These are phyloP conservation scores for Ettlia oleoabundans DNA, from an alignment of 139 green algal species.

Conservation along the genomic window DNA sequence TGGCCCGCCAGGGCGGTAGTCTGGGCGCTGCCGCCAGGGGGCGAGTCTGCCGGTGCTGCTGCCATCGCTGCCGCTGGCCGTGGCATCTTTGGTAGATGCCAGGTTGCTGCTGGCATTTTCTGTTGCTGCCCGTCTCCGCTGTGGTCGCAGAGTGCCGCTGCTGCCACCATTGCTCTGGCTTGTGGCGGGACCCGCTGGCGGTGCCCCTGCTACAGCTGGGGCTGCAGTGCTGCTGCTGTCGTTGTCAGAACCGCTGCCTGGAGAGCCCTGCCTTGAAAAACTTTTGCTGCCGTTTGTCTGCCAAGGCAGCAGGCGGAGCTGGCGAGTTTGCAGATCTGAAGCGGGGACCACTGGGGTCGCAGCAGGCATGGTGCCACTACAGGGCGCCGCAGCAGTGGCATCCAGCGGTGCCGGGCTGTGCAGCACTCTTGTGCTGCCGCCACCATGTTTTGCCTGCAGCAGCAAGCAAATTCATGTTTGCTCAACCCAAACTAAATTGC, in stretches of 20 bases:
- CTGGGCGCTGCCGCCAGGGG: conserved; percentile 29
- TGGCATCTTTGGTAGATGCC: neutral
- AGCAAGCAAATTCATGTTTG: too few relatives aligned
- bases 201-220: neutral
- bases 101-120: neutral
- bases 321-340: conserved; percentile 17
- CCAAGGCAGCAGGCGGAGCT: conserved; percentile 25
- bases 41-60: neutral
- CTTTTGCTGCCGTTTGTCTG: conserved; percentile 8
- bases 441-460: too few relatives aligned
- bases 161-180: neutral
- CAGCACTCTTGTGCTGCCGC: too few relatives aligned
- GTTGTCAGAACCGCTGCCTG: too few relatives aligned
- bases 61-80: neutral
- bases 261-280: neutral
- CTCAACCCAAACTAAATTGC: too few relatives aligned
- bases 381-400: too few relatives aligned
- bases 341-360: neutral
- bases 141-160: neutral
- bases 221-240: neutral
- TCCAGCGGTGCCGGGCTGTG: too few relatives aligned
- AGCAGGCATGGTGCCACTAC: too few relatives aligned
- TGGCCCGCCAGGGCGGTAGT: conserved; percentile 14
- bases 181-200: neutral
- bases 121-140: too few relatives aligned